Conservation (phyloP, 768 basidiomycete species). For the Auriscalpium orientale region DNA sequence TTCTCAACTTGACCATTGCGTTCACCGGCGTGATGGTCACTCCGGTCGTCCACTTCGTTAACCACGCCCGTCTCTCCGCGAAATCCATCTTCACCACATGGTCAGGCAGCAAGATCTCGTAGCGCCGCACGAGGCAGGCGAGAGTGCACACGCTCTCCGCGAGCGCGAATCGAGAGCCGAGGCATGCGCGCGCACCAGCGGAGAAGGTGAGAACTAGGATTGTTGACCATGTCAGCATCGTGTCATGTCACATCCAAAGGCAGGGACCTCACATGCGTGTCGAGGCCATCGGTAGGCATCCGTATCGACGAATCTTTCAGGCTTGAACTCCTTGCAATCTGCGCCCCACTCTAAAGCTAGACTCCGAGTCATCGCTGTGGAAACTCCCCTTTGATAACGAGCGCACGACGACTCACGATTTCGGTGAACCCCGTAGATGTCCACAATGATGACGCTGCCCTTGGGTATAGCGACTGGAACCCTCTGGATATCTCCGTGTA, state of each 20-base stretch:
- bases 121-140: slow-evolving; percentile 35
- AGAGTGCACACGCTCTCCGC: slow-evolving; percentile 36
- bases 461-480: slow-evolving; percentile 29
- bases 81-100: slow-evolving; percentile 23
- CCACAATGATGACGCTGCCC: slow-evolving; percentile 33
- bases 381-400: neutral
- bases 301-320: slow-evolving; percentile 44
- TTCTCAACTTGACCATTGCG: slow-evolving; percentile 16
- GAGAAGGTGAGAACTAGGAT: slow-evolving; percentile 37
- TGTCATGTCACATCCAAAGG: neutral
- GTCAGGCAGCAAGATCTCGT: slow-evolving; percentile 33
- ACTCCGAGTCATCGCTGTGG: neutral
- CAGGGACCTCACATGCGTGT: slow-evolving; percentile 33
- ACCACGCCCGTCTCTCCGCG: slow-evolving; percentile 25
- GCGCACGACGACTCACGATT: slow-evolving; percentile 32
- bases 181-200: slow-evolving; percentile 36
- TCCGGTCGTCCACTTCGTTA: slow-evolving; percentile 32
- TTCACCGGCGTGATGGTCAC: slow-evolving; percentile 30
- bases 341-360: slow-evolving; percentile 44
- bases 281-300: slow-evolving; percentile 44
- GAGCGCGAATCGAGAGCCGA: slow-evolving; percentile 42
- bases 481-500: slow-evolving; percentile 19
- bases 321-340: slow-evolving; percentile 37
- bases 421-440: slow-evolving; percentile 35
- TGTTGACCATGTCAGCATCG: neutral